Conservation (phyloP, 371 early-diverging fungal genomes). For the Mucor irregularis region DNA sequence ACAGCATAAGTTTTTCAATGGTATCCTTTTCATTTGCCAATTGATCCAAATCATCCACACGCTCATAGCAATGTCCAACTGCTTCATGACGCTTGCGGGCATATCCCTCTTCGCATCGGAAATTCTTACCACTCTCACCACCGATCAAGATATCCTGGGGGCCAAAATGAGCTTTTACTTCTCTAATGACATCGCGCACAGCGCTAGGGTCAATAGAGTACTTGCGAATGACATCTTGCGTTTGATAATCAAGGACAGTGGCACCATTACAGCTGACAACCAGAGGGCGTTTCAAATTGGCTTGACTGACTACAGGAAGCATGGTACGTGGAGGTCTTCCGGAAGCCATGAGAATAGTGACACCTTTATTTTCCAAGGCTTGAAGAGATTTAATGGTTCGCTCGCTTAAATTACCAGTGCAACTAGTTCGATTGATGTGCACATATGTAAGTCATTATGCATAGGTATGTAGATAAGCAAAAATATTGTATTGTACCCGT, state of each 20-base stretch:
- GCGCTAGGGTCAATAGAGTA: constrained; percentile 32
- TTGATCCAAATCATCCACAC: constrained; percentile 24
- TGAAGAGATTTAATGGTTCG: constrained; percentile 33
- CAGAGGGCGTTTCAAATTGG: constrained; percentile 23
- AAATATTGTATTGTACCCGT: neutral
- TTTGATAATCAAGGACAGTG: constrained; percentile 34
- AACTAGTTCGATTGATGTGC: neutral
- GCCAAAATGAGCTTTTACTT: constrained; percentile 29
- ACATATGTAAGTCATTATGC: neutral
- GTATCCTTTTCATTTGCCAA: constrained; percentile 25
- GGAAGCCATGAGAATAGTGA: constrained; percentile 38
- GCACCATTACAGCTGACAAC: constrained; percentile 44
- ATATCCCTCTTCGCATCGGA: constrained; percentile 39
- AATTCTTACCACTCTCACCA: constrained; percentile 32
- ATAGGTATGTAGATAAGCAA: neutral
- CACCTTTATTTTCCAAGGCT: constrained; percentile 30
- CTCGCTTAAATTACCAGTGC: constrained; percentile 22
- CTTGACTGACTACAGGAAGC: constrained; percentile 32
- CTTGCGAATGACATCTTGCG: constrained; percentile 27
- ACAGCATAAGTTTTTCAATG: constrained; percentile 41
- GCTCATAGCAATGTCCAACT: constrained; percentile 16
- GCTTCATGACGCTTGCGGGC: constrained; percentile 26
- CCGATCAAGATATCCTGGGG: constrained; percentile 30
- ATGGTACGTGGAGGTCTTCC: constrained; percentile 42
- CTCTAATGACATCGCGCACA: constrained; percentile 20